Evolutionary conservation across 1,139 yeast species (phyloP), one percentile per base, ranked within the genome.

Genomic region (Hansenula lynferdii): DNA sequence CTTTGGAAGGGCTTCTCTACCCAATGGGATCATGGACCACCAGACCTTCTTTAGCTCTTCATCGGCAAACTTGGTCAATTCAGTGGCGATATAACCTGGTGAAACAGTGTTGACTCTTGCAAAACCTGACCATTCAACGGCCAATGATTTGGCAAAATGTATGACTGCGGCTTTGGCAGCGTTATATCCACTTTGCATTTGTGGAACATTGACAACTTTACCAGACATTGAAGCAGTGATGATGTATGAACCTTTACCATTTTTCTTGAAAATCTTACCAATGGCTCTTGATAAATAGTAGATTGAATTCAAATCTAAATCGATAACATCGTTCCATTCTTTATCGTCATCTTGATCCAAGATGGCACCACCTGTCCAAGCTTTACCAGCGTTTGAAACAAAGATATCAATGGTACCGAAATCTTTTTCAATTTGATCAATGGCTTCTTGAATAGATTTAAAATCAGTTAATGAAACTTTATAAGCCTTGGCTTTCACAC

Each of bases 161-260:
- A 83, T 64, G 31, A 85, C 77, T 3, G 80, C 96, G 29, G 96
- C 95, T 71, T 87, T 87, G 47, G 94, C 92, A 19, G 94, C 92
- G 60, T 87, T 89, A 70, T 89, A 89, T 35, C 92, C 85, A 42
- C 94, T 86, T 64, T 89, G 96, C 56, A 76, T 63, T 62, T 89
- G 95, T 12, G 97, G 96, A 44, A 82, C 75, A 61, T 89, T 89
- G 48, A 84, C 96, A 53, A 87, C 82, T 61, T 80, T 84, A 21
- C 92, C 96, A 27, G 95, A 84, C 89, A 89, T 87, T 30, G 95
- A 84, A 12, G 95, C 94, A 19, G 96, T 87, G 58, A 85, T 74
- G 54, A 87, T 75, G 50, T 87, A 69, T 1, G 94, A 81, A 24
- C 96, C 96, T 42, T 62, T 64, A 16, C 84, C 82, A 47, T 83